These are phyloP conservation scores for Pisolithus orientalis DNA, from an alignment of 768 basidiomycete genomes.

Conservation along the genomic window DNA sequence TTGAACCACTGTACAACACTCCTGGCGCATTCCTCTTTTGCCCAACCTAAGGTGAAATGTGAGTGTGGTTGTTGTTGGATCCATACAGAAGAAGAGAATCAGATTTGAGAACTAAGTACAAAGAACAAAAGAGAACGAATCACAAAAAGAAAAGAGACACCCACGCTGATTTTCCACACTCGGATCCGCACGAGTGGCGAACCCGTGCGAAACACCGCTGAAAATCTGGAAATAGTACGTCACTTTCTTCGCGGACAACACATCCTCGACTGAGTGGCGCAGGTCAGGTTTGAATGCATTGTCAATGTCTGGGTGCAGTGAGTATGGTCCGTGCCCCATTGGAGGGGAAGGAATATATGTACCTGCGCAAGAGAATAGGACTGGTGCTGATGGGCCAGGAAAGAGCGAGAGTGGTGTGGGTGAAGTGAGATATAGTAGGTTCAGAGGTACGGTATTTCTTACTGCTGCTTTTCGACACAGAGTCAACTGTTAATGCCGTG, in stretches of 20 bases:
- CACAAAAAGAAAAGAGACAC: neutral
- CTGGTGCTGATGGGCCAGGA: constrained; percentile 34
- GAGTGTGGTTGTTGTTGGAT: neutral
- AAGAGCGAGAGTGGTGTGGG: neutral
- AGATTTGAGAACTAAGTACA: neutral
- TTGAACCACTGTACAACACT: constrained; percentile 47
- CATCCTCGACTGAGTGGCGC: constrained; percentile 51
- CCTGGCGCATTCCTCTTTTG: constrained; percentile 52
- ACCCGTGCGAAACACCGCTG: constrained; percentile 37
- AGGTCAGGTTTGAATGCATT: constrained; percentile 44
- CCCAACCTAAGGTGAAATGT: constrained; percentile 39
- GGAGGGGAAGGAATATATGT: neutral
- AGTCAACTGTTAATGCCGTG: constrained; percentile 38
- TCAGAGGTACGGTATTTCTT: constrained; percentile 6
- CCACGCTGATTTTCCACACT: constrained; percentile 18
- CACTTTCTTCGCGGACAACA: constrained; percentile 43
- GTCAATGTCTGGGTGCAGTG: constrained; percentile 40
- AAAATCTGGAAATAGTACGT: constrained; percentile 55
- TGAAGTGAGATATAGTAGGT: too few relatives aligned
- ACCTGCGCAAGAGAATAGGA: constrained; percentile 54
- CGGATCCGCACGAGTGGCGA: constrained; percentile 27
- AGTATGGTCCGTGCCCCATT: neutral
- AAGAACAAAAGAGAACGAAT: neutral
- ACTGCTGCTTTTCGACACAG: constrained; percentile 46
- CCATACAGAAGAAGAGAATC: too few relatives aligned